Evolutionary conservation across 345 rosid species (phyloP).

Genomic region (Cardiospermum halicacabum): DNA sequence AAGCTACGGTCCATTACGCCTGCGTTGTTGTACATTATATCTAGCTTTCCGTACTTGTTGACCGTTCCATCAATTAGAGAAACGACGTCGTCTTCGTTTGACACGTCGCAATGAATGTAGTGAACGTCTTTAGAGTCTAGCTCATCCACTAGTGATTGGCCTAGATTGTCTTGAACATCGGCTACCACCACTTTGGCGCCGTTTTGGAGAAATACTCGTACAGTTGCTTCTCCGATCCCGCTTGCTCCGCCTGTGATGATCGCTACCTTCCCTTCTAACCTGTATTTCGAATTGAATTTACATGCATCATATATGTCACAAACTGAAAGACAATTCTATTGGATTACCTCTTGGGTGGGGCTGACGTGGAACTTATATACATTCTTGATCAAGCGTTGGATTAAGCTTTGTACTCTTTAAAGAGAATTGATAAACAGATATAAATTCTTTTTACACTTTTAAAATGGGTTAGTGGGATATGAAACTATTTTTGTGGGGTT

Average conservation of each 20-base stretch:
- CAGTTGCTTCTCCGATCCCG: slow-evolving; percentile 34
- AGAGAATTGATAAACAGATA: no score
- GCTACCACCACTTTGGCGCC: slow-evolving; percentile 42
- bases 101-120: slow-evolving; percentile 36
- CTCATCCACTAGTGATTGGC: slow-evolving; percentile 19
- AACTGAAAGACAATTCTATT: no score
- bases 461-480: no score
- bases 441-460: no score
- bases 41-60: slow-evolving; percentile 30
- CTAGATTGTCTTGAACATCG: slow-evolving; percentile 31
- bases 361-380: no score
- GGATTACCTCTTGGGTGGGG: no score
- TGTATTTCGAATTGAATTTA: no score
- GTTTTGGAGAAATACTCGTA: slow-evolving; percentile 22
- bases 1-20: slow-evolving; percentile 18
- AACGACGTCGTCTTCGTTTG: slow-evolving; percentile 29
- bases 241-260: slow-evolving; percentile 37
- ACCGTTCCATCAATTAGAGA: slow-evolving; percentile 27
- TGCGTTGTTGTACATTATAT: slow-evolving; percentile 38
- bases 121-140: slow-evolving; percentile 17
- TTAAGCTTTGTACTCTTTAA: no score
- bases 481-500: no score
- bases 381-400: no score
- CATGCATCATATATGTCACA: no score
- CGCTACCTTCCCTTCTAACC: slow-evolving; percentile 37